Conservation (phyloP, 805 yeast species). For the Komagataella ulmi region DNA sequence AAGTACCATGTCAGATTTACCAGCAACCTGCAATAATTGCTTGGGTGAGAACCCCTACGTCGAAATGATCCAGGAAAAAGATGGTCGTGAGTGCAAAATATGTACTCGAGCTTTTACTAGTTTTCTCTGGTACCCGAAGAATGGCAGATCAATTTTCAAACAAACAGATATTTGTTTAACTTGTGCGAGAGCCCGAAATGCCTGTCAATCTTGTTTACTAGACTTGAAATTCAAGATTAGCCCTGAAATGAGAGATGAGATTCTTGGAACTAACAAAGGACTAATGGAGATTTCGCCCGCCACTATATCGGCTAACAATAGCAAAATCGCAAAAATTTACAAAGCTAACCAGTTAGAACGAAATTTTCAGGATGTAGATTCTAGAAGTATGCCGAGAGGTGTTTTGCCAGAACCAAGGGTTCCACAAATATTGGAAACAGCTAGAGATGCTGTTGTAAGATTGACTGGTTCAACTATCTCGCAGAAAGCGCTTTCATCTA, state of each 20-base stretch:
- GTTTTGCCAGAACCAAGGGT: conserved; percentile 5
- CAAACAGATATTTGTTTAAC: conserved; percentile 65
- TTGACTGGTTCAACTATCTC: conserved; percentile 14
- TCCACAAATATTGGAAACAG: conserved; percentile 22
- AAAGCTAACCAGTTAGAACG: conserved; percentile 33
- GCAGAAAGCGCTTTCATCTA: background rate
- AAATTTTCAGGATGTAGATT: conserved; percentile 1
- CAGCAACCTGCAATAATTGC: conserved; percentile 64
- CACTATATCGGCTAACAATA: conserved; percentile 11
- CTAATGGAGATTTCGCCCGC: background rate
- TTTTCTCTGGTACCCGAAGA: conserved; percentile 53
- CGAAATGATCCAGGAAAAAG: conserved; percentile 55
- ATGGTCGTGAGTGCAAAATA: conserved; percentile 73
- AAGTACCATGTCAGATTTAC: conserved; percentile 22
- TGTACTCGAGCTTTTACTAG: conserved; percentile 81
- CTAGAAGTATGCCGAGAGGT: conserved; percentile 2
- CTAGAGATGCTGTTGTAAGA: conserved; percentile 25
- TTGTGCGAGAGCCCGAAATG: conserved; percentile 67
- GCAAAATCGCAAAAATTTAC: conserved; percentile 40
- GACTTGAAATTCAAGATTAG: conserved; percentile 81
- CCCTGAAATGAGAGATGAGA: conserved; percentile 63
- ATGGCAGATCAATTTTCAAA: conserved; percentile 25
- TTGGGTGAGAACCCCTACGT: conserved; percentile 53
- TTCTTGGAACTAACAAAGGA: conserved; percentile 56
- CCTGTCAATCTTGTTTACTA: conserved; percentile 81